Evolutionary conservation across 2,329 filamentous ascomycete genomes (phyloP).

Genomic region (Colletotrichum abscissum): DNA sequence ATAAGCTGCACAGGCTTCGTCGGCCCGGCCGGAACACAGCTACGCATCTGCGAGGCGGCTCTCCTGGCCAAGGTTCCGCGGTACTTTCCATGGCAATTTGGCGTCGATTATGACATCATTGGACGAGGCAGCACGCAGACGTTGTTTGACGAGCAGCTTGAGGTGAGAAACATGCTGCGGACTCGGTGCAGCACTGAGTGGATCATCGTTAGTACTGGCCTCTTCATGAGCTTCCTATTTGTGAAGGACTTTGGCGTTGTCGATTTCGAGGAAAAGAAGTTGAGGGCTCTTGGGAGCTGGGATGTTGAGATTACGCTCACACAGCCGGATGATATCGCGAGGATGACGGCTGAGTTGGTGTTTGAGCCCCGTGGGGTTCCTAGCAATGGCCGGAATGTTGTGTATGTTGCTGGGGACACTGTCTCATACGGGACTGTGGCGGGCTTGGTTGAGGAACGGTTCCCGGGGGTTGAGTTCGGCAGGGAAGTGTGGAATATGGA

Average conservation of each 20-base stretch:
- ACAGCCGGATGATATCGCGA: conserved; percentile 72
- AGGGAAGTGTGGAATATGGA: conserved; percentile 62
- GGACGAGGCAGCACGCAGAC: conserved; percentile 69
- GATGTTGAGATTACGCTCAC: conserved; percentile 72
- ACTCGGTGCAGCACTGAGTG: conserved; percentile 62
- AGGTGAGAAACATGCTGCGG: conserved; percentile 64
- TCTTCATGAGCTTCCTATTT: conserved; percentile 80
- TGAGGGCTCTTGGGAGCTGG: conserved; percentile 71
- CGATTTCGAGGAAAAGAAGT: conserved; percentile 52
- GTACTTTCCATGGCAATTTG: conserved; percentile 80
- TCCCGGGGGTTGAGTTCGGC: conserved; percentile 50
- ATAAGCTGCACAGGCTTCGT: conserved; percentile 73
- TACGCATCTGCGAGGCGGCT: conserved; percentile 67
- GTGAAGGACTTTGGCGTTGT: conserved; percentile 72
- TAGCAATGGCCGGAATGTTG: conserved; percentile 49
- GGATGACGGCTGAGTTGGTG: conserved; percentile 66
- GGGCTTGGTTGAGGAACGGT: conserved; percentile 60
- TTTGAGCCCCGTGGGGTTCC: conserved; percentile 49
- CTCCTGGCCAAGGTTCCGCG: conserved; percentile 60
- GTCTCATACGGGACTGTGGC: conserved; percentile 66
- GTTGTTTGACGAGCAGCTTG: conserved; percentile 75
- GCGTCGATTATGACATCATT: conserved; percentile 76
- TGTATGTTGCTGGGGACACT: conserved; percentile 73
- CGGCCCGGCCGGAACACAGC: conserved; percentile 63
- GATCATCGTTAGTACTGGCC: conserved; percentile 75